These are phyloP conservation scores for Aethionema arabicum DNA, from an alignment of 345 rosid species.

Conservation along the genomic window DNA sequence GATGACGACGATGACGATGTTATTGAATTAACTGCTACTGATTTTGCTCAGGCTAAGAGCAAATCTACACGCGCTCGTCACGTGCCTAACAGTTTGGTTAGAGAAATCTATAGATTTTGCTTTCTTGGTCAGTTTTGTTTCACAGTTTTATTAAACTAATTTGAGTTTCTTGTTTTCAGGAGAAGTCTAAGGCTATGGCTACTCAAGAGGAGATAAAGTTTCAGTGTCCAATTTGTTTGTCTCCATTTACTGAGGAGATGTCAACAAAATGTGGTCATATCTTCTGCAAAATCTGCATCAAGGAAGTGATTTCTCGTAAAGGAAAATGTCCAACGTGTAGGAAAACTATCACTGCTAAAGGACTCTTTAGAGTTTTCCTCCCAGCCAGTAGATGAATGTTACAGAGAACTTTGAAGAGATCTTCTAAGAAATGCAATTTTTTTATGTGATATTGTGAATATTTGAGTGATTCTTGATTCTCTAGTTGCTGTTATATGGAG, in stretches of 20 bases:
- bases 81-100: constrained; percentile 25
- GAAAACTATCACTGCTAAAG: constrained; percentile 59
- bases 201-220: constrained; percentile 71
- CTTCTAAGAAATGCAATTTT: not conserved
- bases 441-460: not conserved
- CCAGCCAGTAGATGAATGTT: constrained; percentile 57
- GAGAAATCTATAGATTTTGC: not conserved
- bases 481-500: constrained; percentile 11
- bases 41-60: constrained; percentile 83
- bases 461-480: constrained; percentile 1
- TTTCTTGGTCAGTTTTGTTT: not conserved
- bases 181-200: constrained; percentile 37
- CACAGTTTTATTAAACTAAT: constrained; percentile 5
- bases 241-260: constrained; percentile 65
- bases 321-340: constrained; percentile 89
- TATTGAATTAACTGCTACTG: constrained; percentile 68
- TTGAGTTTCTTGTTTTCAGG: constrained; percentile 12
- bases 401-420: constrained; percentile 19
- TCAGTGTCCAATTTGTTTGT: constrained; percentile 89
- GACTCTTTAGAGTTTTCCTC: constrained; percentile 83
- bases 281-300: constrained; percentile 78
- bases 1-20: constrained; percentile 94
- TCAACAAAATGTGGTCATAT: constrained; percentile 97
- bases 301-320: constrained; percentile 53
- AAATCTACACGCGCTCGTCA: constrained; percentile 53